A percentile compares a stretch with the other conserved stretches of the same genome.
Evolutionary conservation across 2,329 filamentous ascomycete species (phyloP).

Genomic region (Colletotrichum sansevieriae): DNA sequence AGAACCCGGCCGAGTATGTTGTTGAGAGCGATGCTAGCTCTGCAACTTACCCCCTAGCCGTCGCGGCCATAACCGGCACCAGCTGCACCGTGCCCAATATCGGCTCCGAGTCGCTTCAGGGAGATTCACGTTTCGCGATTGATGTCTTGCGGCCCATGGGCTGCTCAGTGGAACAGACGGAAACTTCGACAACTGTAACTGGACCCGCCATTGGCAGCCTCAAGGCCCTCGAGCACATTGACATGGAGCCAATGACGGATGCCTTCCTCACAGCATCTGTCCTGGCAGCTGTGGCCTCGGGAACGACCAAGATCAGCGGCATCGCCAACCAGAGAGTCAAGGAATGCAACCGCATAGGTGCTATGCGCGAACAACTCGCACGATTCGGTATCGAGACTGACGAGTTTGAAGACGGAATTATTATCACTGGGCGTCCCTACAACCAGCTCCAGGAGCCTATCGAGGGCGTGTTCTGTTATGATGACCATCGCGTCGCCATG

Average conservation of each 20-base stretch:
- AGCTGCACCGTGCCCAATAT: slow-evolving; percentile 98
- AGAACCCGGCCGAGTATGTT: slow-evolving; percentile 86
- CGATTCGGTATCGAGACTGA: slow-evolving; percentile 91
- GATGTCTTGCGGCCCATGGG: slow-evolving; percentile 95
- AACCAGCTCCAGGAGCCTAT: slow-evolving; percentile 65
- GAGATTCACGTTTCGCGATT: slow-evolving; percentile 93
- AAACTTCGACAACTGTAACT: slow-evolving; percentile 89
- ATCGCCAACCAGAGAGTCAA: slow-evolving; percentile 99
- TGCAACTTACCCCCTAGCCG: slow-evolving; percentile 93
- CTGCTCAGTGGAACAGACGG: slow-evolving; percentile 87
- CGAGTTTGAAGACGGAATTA: slow-evolving; percentile 95
- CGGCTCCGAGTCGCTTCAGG: slow-evolving; percentile 90
- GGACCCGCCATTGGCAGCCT: slow-evolving; percentile 83
- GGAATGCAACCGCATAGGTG: slow-evolving; percentile 95
- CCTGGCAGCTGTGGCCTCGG: slow-evolving; percentile 87
- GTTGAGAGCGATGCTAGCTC: slow-evolving; percentile 98
- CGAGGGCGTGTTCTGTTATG: slow-evolving; percentile 89
- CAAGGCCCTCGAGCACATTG: slow-evolving; percentile 82
- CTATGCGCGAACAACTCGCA: slow-evolving; percentile 93
- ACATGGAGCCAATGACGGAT: slow-evolving; percentile 99
- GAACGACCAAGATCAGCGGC: slow-evolving; percentile 87
- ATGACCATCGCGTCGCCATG: slow-evolving; percentile 98
- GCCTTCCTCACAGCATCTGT: slow-evolving; percentile 97
- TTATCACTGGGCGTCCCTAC: slow-evolving; percentile 69
- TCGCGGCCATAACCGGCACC: slow-evolving; percentile 95